These are phyloP conservation scores for Cordyceps tenuipes DNA, from an alignment of 2,329 filamentous ascomycete genomes.

Conservation along the genomic window DNA sequence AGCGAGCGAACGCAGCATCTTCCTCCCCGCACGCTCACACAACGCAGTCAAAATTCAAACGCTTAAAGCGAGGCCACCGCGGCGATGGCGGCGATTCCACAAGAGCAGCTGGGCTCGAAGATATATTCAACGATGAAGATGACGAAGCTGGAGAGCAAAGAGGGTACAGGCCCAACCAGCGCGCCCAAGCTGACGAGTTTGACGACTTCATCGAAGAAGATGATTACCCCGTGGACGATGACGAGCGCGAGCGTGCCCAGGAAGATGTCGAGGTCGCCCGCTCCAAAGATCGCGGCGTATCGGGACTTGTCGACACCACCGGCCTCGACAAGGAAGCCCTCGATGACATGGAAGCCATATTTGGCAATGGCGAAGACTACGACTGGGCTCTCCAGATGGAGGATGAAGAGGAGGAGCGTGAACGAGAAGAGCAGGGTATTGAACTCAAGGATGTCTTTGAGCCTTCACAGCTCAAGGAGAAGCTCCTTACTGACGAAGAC, in stretches of 20 bases:
- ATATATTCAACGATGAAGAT: slow-evolving; percentile 95
- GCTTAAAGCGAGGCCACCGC: slow-evolving; percentile 84
- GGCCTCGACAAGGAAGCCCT: slow-evolving; percentile 87
- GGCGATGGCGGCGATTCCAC: slow-evolving; percentile 59
- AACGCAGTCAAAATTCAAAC: slow-evolving; percentile 79
- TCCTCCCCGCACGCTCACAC: slow-evolving; percentile 15
- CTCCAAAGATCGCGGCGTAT: slow-evolving; percentile 62
- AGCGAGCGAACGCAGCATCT: slow-evolving; percentile 17
- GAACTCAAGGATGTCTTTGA: slow-evolving; percentile 98
- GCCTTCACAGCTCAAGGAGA: slow-evolving; percentile 87
- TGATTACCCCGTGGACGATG: slow-evolving; percentile 82
- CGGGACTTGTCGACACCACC: slow-evolving; percentile 65
- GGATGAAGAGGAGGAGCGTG: slow-evolving; percentile 72
- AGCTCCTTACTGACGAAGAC: slow-evolving; percentile 91
- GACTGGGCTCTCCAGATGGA: slow-evolving; percentile 88
- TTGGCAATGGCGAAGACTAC: slow-evolving; percentile 92
- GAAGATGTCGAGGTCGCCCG: slow-evolving; percentile 87
- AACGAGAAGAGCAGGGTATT: slow-evolving; percentile 72
- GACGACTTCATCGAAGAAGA: slow-evolving; percentile 97
- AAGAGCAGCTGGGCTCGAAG: slow-evolving; percentile 66
- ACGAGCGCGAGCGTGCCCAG: slow-evolving; percentile 62
- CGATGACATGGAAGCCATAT: slow-evolving; percentile 93
- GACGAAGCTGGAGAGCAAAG: slow-evolving; percentile 57
- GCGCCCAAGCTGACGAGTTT: slow-evolving; percentile 67
- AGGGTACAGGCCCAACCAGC: slow-evolving; percentile 44